Conservation (phyloP, 768 basidiomycete species). For the Leucocoprinus leucothites region DNA sequence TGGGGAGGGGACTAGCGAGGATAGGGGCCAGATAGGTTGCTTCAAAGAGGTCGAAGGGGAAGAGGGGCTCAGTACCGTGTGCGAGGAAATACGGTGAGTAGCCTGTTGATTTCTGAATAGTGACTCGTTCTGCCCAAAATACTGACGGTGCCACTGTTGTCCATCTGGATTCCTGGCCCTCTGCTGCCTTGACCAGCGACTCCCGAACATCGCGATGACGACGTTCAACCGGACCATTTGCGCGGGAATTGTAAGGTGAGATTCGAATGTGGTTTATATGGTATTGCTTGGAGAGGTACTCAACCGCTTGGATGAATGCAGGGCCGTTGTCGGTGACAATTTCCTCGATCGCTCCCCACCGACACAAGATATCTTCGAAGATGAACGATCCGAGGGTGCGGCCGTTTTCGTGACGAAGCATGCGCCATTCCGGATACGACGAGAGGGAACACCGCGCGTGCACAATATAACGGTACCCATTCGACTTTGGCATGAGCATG, state of each 20-base stretch:
- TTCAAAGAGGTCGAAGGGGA: slow-evolving; percentile 27
- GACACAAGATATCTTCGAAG: slow-evolving; percentile 28
- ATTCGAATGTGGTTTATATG: slow-evolving; percentile 37
- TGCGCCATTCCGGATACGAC: slow-evolving; percentile 19
- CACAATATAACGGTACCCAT: slow-evolving; percentile 21
- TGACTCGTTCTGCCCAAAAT: slow-evolving; percentile 30
- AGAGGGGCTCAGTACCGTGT: slow-evolving; percentile 29
- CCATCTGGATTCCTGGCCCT: slow-evolving; percentile 33
- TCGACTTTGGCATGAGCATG: slow-evolving; percentile 23
- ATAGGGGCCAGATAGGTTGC: slow-evolving; percentile 17
- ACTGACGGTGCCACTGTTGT: slow-evolving; percentile 19
- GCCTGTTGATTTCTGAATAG: slow-evolving; percentile 26
- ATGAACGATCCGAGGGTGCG: slow-evolving; percentile 21
- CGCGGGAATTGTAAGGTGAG: slow-evolving; percentile 37
- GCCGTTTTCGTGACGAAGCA: slow-evolving; percentile 19
- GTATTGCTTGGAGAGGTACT: slow-evolving; percentile 19
- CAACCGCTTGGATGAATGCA: slow-evolving; percentile 21
- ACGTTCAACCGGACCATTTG: too few relatives aligned
- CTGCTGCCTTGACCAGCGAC: too few relatives aligned
- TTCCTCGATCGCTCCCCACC: slow-evolving; percentile 33
- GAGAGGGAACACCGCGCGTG: slow-evolving; percentile 23
- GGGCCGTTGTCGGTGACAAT: slow-evolving; percentile 32
- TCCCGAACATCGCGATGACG: too few relatives aligned
- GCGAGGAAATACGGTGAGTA: slow-evolving; percentile 33
- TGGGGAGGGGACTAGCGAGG: too few relatives aligned